These are phyloP conservation scores for Vitis hybrid DNA, from an alignment of 177 flowering plant species.

Conservation along the genomic window DNA sequence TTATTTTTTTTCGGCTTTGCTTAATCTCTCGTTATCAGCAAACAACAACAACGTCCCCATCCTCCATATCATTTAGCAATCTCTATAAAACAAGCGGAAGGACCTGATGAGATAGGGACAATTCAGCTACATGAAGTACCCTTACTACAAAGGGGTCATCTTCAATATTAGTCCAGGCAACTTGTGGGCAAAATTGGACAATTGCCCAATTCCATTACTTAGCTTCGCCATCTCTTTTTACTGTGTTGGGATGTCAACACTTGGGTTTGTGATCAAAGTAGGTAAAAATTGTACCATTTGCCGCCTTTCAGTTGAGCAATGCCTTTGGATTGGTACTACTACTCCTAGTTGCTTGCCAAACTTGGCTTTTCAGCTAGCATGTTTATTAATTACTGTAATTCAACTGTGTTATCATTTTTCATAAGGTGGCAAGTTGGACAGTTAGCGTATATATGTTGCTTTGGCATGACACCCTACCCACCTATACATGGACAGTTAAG, in stretches of 20 bases:
- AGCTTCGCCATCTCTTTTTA: background rate
- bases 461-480: too few relatives aligned
- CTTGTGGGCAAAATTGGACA: background rate
- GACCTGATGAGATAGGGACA: conserved; percentile 22
- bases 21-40: conserved; percentile 3
- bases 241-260: background rate
- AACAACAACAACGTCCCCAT: conserved; percentile 2
- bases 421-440: too few relatives aligned
- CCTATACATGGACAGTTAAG: too few relatives aligned
- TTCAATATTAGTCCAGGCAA: too few relatives aligned
- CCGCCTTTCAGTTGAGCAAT: conserved; percentile 1
- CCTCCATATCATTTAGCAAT: conserved; percentile 1
- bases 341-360: background rate
- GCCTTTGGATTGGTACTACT: background rate
- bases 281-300: background rate
- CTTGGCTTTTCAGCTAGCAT: background rate
- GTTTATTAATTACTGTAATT: background rate
- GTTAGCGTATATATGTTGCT: too few relatives aligned
- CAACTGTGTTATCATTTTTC: too few relatives aligned
- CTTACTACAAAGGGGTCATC: background rate
- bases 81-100: too few relatives aligned
- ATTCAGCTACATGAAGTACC: conserved; percentile 24
- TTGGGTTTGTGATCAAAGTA: background rate
- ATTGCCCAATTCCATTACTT: background rate
- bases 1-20: background rate